phyloP scores from a whole-genome alignment of 1,284 basidiomycete species.

The Boletellus dicymbophilus region DNA sequence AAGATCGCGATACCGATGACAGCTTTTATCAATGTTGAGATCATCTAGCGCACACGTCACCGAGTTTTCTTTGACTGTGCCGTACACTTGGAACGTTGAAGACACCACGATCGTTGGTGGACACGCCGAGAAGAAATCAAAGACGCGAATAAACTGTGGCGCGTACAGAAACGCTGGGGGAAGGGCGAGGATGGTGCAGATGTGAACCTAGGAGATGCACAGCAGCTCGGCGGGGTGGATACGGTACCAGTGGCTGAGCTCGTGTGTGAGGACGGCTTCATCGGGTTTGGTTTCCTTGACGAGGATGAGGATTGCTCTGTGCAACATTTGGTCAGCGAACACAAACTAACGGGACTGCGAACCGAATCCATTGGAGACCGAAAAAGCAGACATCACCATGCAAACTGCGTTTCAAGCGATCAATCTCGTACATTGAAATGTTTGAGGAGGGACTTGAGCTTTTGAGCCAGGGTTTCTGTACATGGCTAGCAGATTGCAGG shows the following conservation, averaged over 20 bases:
- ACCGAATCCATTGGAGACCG: slow-evolving; percentile 75
- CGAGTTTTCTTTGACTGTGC: not conserved
- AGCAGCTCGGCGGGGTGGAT: slow-evolving; percentile 91
- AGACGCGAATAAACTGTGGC: slow-evolving; percentile 79
- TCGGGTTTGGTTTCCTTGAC: slow-evolving; percentile 88
- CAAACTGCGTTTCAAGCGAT: slow-evolving; percentile 92
- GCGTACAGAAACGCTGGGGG: slow-evolving; percentile 95
- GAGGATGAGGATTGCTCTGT: slow-evolving; percentile 89
- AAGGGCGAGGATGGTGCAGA: slow-evolving; percentile 83
- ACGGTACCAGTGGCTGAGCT: slow-evolving; percentile 95
- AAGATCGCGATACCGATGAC: slow-evolving; percentile 74
- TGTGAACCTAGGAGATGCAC: slow-evolving; percentile 82
- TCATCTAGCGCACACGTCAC: too few relatives aligned
- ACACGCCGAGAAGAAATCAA: slow-evolving; percentile 79
- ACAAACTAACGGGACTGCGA: too few relatives aligned
- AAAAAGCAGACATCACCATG: slow-evolving; percentile 98
- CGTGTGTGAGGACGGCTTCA: slow-evolving; percentile 90
- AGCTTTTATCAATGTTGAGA: slow-evolving; percentile 82
- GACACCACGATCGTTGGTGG: slow-evolving; percentile 91
- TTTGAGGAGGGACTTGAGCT: slow-evolving; percentile 92
- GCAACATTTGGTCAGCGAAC: not conserved
- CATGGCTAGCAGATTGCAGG: slow-evolving; percentile 77
- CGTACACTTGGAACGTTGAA: slow-evolving; percentile 74
- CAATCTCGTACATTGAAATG: slow-evolving; percentile 97
- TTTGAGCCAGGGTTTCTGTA: slow-evolving; percentile 74